Percentiles rank a stretch among this genome's conserved stretches.
Evolutionary conservation across 1,139 yeast species (phyloP).

Genomic region (Protomyces pachydermus): DNA sequence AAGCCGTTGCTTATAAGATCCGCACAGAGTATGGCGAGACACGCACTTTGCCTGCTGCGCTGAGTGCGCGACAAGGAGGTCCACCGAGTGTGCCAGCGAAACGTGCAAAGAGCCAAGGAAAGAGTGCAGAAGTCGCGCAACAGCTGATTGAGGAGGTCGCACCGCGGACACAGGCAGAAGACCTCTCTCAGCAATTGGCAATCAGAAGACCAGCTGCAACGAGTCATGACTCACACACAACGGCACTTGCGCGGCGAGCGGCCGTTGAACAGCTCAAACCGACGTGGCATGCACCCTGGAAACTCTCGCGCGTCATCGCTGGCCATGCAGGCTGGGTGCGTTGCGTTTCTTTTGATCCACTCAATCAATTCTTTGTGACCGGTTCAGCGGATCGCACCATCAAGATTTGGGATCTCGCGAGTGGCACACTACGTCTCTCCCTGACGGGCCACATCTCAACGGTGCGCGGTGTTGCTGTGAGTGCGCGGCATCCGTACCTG

Average conservation of each 20-base stretch:
- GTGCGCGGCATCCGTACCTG: slow-evolving; percentile 74
- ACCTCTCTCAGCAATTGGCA: slow-evolving; percentile 5
- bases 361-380: slow-evolving; percentile 84
- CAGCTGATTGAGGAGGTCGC: slow-evolving; percentile 31
- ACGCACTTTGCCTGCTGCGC: not conserved
- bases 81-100: slow-evolving; percentile 1
- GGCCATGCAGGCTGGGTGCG: slow-evolving; percentile 96
- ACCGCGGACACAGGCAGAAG: slow-evolving; percentile 31
- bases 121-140: slow-evolving; percentile 10
- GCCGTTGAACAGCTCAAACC: slow-evolving; percentile 38
- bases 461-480: slow-evolving; percentile 69
- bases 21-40: not conserved
- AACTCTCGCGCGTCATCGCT: slow-evolving; percentile 63
- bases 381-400: slow-evolving; percentile 87
- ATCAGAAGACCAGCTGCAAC: slow-evolving; percentile 1
- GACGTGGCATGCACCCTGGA: slow-evolving; percentile 62
- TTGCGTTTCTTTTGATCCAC: slow-evolving; percentile 72
- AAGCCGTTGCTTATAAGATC: not conserved
- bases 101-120: slow-evolving; percentile 21
- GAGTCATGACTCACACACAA: not conserved
- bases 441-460: slow-evolving; percentile 90
- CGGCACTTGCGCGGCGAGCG: slow-evolving; percentile 19
- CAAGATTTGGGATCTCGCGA: slow-evolving; percentile 84
- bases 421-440: slow-evolving; percentile 64
- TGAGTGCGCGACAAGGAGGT: not conserved